Percentiles rank a stretch among this genome's conserved stretches.
These are phyloP conservation scores for Blumeriella jaapii DNA, from an alignment of 2,329 filamentous ascomycete species.

Conservation along the genomic window DNA sequence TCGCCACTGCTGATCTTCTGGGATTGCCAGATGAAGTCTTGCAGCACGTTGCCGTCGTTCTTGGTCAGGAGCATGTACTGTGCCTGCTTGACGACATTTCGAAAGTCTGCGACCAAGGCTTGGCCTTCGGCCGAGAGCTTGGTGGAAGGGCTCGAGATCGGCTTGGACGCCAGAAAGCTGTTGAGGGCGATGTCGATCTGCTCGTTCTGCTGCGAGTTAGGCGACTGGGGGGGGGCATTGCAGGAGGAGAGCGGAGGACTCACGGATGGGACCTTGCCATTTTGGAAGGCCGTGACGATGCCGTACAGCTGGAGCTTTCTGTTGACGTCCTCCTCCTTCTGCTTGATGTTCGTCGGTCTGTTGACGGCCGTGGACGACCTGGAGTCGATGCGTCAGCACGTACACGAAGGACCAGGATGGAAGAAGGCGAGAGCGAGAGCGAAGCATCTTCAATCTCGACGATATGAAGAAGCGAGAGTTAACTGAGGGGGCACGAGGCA, in stretches of 20 bases:
- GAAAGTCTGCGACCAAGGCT: conserved; percentile 64
- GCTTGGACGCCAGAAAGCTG: conserved; percentile 65
- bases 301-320: conserved; percentile 92
- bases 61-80: conserved; percentile 82
- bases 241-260: conserved; percentile 5
- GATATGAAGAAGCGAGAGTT: too few relatives aligned
- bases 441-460: too few relatives aligned
- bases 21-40: conserved; percentile 96
- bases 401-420: too few relatives aligned
- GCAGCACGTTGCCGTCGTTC: conserved; percentile 87
- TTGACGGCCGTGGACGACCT: conserved; percentile 22
- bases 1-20: conserved; percentile 58
- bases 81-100: conserved; percentile 69
- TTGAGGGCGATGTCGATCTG: conserved; percentile 90
- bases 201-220: conserved; percentile 41
- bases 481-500: too few relatives aligned
- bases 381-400: too few relatives aligned
- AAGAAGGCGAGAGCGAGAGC: conserved; percentile 5
- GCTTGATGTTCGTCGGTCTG: conserved; percentile 20
- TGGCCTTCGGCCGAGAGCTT: conserved; percentile 77
- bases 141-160: conserved; percentile 56
- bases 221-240: too few relatives aligned
- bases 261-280: conserved; percentile 75
- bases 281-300: conserved; percentile 75
- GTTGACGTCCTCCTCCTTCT: conserved; percentile 54